Base-by-base conservation (phyloP, 768 basidiomycete species). In the Exidia glandulosa region DNA sequence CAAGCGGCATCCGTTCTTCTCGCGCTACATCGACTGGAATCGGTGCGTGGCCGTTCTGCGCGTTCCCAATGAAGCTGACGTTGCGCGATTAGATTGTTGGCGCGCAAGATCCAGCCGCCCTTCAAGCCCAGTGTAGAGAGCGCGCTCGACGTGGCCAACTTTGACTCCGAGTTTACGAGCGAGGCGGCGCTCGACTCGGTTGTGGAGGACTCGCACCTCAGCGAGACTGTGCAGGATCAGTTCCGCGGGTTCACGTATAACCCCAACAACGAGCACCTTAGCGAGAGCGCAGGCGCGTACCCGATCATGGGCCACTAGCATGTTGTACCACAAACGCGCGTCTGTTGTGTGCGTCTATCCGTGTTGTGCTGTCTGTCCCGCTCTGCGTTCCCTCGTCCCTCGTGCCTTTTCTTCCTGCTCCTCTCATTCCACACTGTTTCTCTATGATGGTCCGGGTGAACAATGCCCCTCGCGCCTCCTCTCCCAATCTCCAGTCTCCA, bases 51-150 rank as follows among this genome's bases (percentile, higher is more conserved):
- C 34, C 27, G 6, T 32, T 23, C n/a, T n/a, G n/a, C n/a, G n/a
- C n/a, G n/a, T n/a, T n/a, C n/a, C n/a, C n/a, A n/a, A n/a, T n/a
- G n/a, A n/a, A n/a, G n/a, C n/a, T n/a, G n/a, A n/a, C n/a, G n/a
- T n/a, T n/a, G n/a, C n/a, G n/a, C n/a, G n/a, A n/a, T n/a, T n/a
- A 88, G 85, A 61, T 76, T 98, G 29, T 76, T 94, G 50, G 85
- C 86, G 31, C 97, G 95, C 79, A 94, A 95, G 78, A 94, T 96
- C 58, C 92, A 94, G 67, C 94, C 95, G 1, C 90, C 92, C 6
- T 98, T 97, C 79, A 99, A 99, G 75, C 95, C 95, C 13, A 90
- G 88, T 64, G 95, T 98, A 63, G 93, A 94, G 77, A 88, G 87
- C 59, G 94, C 94, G 1, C 82, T 96, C 50, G 94, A 96, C 70